phyloP scores from a whole-genome alignment of 2,329 filamentous ascomycete species.

The Fusarium lyarnte region DNA sequence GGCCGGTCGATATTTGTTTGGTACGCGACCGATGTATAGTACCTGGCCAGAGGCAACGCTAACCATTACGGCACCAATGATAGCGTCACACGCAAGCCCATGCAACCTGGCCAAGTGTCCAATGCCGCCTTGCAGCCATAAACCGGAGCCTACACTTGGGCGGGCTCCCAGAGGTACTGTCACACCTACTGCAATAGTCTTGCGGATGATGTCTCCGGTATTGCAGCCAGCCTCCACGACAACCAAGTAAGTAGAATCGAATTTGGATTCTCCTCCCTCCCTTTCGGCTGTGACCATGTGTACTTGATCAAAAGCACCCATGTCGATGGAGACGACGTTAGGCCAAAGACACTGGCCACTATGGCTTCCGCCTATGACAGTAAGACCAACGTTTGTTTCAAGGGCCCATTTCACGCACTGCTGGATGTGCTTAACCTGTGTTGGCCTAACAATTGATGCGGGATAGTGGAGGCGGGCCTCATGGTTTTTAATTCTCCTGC shows the following conservation, averaged over 20 bases:
- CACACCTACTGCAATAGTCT: conserved; percentile 57
- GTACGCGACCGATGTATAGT: conserved; percentile 62
- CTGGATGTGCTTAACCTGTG: conserved; percentile 60
- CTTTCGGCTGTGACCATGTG: conserved; percentile 58
- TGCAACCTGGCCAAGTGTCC: conserved; percentile 64
- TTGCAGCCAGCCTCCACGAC: conserved; percentile 66
- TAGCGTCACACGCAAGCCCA: conserved; percentile 67
- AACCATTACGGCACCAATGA: conserved; percentile 68
- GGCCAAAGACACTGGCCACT: conserved; percentile 66
- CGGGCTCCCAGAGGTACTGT: conserved; percentile 68
- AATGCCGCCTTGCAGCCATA: conserved; percentile 73
- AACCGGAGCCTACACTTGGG: conserved; percentile 70
- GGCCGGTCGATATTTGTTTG: conserved; percentile 53
- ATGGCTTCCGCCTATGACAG: conserved; percentile 69
- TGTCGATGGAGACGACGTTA: conserved; percentile 65
- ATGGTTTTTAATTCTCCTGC: conserved; percentile 58
- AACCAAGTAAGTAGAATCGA: conserved; percentile 47
- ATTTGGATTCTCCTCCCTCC: conserved; percentile 4
- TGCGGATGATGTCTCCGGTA: conserved; percentile 61
- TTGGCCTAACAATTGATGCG: conserved; percentile 58
- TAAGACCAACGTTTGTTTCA: conserved; percentile 55
- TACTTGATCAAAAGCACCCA: conserved; percentile 65
- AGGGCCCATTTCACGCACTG: conserved; percentile 66
- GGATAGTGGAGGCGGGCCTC: conserved; percentile 58
- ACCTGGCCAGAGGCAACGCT: conserved; percentile 58